These are phyloP conservation scores for Sphaerulina musiva DNA, from an alignment of 2,329 filamentous ascomycete species.

Conservation along the genomic window DNA sequence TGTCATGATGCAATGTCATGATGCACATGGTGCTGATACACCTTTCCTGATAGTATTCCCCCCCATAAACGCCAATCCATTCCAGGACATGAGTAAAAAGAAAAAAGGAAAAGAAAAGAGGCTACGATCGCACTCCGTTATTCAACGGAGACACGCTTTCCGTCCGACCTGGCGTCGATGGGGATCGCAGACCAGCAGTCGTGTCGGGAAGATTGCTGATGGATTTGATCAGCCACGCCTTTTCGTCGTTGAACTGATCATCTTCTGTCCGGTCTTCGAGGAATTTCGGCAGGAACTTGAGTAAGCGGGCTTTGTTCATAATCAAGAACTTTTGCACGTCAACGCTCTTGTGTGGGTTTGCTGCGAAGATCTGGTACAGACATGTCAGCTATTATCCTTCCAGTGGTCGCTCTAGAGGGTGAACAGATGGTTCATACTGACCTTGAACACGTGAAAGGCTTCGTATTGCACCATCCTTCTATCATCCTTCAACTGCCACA, in stretches of 20 bases:
- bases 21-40: too few relatives aligned
- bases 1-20: too few relatives aligned
- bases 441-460: conserved; percentile 97
- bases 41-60: too few relatives aligned
- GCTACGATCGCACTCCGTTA: too few relatives aligned
- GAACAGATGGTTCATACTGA: too few relatives aligned
- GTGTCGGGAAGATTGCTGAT: conserved; percentile 48
- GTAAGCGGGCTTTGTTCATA: conserved; percentile 87
- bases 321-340: conserved; percentile 92
- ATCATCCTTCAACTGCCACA: conserved; percentile 93
- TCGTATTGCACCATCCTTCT: conserved; percentile 99
- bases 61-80: too few relatives aligned
- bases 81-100: too few relatives aligned
- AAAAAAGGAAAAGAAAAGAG: too few relatives aligned
- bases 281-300: conserved; percentile 85
- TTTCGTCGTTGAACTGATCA: conserved; percentile 97
- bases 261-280: conserved; percentile 93
- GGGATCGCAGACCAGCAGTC: conserved; percentile 23
- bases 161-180: not conserved
- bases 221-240: conserved; percentile 93
- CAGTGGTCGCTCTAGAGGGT: too few relatives aligned
- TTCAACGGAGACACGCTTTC: too few relatives aligned
- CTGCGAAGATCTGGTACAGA: conserved; percentile 73
- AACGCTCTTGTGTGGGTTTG: conserved; percentile 95
- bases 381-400: too few relatives aligned